A percentile compares a stretch with the other conserved stretches of the same genome.
These are phyloP conservation scores for Xylariomycetidae sp. DNA, from an alignment of 2,329 filamentous ascomycete genomes.

Conservation along the genomic window DNA sequence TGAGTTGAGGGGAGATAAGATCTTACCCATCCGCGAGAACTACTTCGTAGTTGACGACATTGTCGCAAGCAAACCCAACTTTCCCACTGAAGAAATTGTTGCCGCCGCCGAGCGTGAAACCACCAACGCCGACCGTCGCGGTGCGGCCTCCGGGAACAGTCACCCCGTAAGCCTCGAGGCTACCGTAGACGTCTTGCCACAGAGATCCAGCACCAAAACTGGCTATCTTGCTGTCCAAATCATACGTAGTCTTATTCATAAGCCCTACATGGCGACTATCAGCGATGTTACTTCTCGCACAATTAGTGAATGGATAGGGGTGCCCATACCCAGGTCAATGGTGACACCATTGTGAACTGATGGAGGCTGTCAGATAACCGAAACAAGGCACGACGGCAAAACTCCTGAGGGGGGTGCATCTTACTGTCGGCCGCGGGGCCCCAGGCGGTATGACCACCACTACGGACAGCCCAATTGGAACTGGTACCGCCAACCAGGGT, in stretches of 20 bases:
- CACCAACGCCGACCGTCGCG: slow-evolving; percentile 20
- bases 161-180: slow-evolving; percentile 13
- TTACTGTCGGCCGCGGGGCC: not conserved
- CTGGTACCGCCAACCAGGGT: not conserved
- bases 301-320: too few relatives aligned
- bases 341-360: not conserved
- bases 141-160: slow-evolving; percentile 19
- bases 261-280: too few relatives aligned
- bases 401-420: too few relatives aligned
- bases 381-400: not conserved
- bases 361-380: not conserved
- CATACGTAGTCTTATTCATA: slow-evolving; percentile 23
- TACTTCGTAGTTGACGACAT: slow-evolving; percentile 36
- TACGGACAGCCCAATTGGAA: not conserved
- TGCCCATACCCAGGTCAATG: too few relatives aligned
- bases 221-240: slow-evolving; percentile 21
- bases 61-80: slow-evolving; percentile 41
- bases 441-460: slow-evolving; percentile 1
- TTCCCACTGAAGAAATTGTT: slow-evolving; percentile 17
- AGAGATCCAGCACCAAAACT: slow-evolving; percentile 23
- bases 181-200: slow-evolving; percentile 19
- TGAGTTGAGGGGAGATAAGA: too few relatives aligned
- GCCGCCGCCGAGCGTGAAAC: slow-evolving; percentile 22
- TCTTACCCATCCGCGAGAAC: slow-evolving; percentile 39
- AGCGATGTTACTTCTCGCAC: too few relatives aligned